Evolutionary conservation across 108 stramenopile species (phyloP).

Genomic region (Parietichytrium sp.): DNA sequence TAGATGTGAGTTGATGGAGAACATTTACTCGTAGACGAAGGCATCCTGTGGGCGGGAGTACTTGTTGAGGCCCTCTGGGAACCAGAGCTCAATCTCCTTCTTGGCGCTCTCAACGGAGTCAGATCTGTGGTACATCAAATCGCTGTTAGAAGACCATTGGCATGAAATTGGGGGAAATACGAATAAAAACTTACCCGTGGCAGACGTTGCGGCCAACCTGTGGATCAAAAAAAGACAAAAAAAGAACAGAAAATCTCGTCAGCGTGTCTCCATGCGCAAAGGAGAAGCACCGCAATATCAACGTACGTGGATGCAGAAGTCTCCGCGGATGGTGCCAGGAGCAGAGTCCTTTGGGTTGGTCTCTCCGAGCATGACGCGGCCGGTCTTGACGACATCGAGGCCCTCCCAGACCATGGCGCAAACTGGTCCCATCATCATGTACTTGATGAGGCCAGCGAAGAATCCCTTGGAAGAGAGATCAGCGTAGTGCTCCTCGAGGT

Average conservation of each 20-base stretch:
- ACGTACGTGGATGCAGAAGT: constrained; percentile 88
- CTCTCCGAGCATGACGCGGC: constrained; percentile 93
- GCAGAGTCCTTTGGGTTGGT: constrained; percentile 92
- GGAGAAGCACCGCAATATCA: too few relatives aligned
- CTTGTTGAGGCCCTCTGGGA: constrained; percentile 70
- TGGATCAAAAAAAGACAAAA: too few relatives aligned
- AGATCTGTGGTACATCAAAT: constrained; percentile 84
- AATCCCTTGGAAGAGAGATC: constrained; percentile 89
- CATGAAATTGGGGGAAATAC: too few relatives aligned
- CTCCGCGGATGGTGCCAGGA: constrained; percentile 95
- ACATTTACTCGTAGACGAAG: constrained; percentile 34
- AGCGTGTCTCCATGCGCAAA: too few relatives aligned
- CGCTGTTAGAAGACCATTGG: too few relatives aligned
- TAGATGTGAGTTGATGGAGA: too few relatives aligned
- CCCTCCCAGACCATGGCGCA: constrained; percentile 76
- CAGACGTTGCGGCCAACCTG: too few relatives aligned
- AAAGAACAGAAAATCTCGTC: too few relatives aligned
- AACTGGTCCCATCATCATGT: constrained; percentile 95
- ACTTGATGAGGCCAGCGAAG: constrained; percentile 88
- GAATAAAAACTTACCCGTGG: too few relatives aligned
- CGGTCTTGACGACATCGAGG: constrained; percentile 52
- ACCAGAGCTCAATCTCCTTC: constrained; percentile 93
- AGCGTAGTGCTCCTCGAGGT: constrained; percentile 91
- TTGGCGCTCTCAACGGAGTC: constrained; percentile 92
- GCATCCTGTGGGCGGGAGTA: neutral